Conservation (phyloP, 352 stramenopile genomes). For the Aphanomyces stellatus region DNA sequence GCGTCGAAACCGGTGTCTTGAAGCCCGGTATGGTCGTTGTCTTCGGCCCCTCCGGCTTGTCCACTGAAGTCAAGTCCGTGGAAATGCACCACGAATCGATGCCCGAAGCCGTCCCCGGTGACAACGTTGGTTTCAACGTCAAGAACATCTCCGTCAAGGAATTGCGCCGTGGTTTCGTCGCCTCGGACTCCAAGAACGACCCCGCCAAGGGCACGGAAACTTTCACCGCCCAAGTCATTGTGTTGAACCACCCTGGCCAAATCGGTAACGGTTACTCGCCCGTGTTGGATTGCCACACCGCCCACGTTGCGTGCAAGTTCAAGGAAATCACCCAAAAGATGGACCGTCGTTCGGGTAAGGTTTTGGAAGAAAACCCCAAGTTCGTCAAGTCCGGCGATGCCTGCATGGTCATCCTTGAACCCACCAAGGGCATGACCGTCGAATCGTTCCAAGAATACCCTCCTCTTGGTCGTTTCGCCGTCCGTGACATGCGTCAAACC, state of each 20-base stretch:
- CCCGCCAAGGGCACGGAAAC: conserved; percentile 68
- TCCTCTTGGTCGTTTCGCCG: conserved; percentile 92
- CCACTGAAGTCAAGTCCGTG: conserved; percentile 93
- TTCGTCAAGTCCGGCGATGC: conserved; percentile 95
- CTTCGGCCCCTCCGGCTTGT: conserved; percentile 87
- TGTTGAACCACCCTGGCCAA: conserved; percentile 93
- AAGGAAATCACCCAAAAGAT: conserved; percentile 94
- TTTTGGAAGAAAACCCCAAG: conserved; percentile 91
- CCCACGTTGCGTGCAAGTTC: conserved; percentile 95
- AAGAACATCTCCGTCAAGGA: conserved; percentile 95
- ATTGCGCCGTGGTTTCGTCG: conserved; percentile 90
- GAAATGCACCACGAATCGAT: conserved; percentile 96
- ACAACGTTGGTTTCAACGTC: conserved; percentile 97
- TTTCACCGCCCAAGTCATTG: conserved; percentile 95
- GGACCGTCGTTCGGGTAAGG: conserved; percentile 92
- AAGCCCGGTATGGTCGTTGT: conserved; percentile 88
- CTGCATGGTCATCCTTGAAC: conserved; percentile 92
- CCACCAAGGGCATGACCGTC: conserved; percentile 91
- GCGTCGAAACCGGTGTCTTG: conserved; percentile 95
- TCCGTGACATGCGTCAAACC: conserved; percentile 96
- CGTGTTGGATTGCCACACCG: conserved; percentile 96
- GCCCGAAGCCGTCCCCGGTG: conserved; percentile 85
- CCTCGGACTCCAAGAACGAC: conserved; percentile 90
- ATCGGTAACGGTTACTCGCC: conserved; percentile 92
- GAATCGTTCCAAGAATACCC: conserved; percentile 97